Base-by-base conservation (phyloP, 2,329 filamentous ascomycete species). In the Sarocladium oryzae region DNA sequence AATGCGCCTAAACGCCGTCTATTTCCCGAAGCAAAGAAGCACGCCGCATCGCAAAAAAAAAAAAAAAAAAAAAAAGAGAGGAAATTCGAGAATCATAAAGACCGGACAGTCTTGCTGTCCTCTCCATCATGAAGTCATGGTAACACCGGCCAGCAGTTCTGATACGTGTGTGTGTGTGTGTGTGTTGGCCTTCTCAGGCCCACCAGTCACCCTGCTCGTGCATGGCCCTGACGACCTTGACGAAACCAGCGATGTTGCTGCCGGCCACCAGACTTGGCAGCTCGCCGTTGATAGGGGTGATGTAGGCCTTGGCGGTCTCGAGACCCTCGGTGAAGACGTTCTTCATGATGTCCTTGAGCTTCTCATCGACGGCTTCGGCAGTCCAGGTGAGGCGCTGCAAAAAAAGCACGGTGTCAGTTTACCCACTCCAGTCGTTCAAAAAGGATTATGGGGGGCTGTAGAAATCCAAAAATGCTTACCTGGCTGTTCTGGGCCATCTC, bases 401-500 rank as follows among this genome's bases (percentile, higher is more conserved):
- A 37, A 20, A 37, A 8, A 23, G n/a, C 4, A 24, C n/a, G 33
- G 9, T 3, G 20, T 35, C 37, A 45, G 53, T 33, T 48, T 20
- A 7, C 13, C 7, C 28, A 30, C 5, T 18, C 53, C 18, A 38
- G 18, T n/a, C 24, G 18, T 24, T 20, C 11, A 4, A 49, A 30
- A 30, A 30, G 28, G 7, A 7, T 30, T 7, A 36, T 9, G 33
- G 33, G 15, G n/a, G 33, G 8, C 11, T 4, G 23, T 30, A 18
- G 2, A 16, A 24, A 15, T 21, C 21, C 50, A 36, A 40, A 6
- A 21, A 26, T 10, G 7, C 58, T 55, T 56, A 65, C 62, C 58
- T 69, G 74, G 58, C 86, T 92, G 82, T 99, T 97, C 82, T 99
- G 93, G 7, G 92, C 91, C 93, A 99, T 99, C 81, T 99, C 93